Evolutionary conservation across 1,284 basidiomycete genomes (phyloP), one percentile per base, ranked within the genome.

Genomic region (Tilletia walkeri): DNA sequence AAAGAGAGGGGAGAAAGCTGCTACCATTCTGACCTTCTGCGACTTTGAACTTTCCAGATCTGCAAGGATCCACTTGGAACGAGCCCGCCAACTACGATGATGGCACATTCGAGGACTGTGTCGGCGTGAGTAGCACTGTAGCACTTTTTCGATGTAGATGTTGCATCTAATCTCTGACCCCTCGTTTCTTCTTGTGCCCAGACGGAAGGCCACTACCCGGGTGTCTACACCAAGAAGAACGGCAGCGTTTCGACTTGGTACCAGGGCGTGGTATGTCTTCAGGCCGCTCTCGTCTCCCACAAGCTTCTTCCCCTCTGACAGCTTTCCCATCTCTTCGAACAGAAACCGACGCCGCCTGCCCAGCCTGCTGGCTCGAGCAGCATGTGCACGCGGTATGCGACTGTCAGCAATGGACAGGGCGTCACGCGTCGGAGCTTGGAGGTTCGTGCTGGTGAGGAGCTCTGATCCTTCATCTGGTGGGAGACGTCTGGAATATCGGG

Each of bases 61-160:
- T 77, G 67, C 77, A 77, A 74, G 76, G 80, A 38, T 78, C 74
- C 65, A 41, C 67, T 59, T 82, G 78, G 75, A 82, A 82, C 76
- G 72, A 78, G 73, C 80, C 80, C 18, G 80, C 77, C 68, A 75
- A 77, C 72, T 82, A 81, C 76, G 68, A 73, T 56, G 50, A 38
- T 10, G 73, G 74, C 59, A n/a, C 18, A 6, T 65, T 65, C 38
- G 61, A 65, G 61, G 24, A 65, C 10, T 65, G 61, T n/a, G 61
- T 30, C 61, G 61, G 61, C 7, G 53, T 24, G 53, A 24, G 41
- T 45, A 45, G 9, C 41, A 7, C 14, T 45, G 9, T 14, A 45
- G 24, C 24, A 30, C 24, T 45, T 14, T 14, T 45, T 14, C 41
- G 41, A 14, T 14, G 41, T 45, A 14, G 6, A 9, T 45, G 41